Conservation (phyloP, 169 alveolate species). For the Eimeria praecox region DNA sequence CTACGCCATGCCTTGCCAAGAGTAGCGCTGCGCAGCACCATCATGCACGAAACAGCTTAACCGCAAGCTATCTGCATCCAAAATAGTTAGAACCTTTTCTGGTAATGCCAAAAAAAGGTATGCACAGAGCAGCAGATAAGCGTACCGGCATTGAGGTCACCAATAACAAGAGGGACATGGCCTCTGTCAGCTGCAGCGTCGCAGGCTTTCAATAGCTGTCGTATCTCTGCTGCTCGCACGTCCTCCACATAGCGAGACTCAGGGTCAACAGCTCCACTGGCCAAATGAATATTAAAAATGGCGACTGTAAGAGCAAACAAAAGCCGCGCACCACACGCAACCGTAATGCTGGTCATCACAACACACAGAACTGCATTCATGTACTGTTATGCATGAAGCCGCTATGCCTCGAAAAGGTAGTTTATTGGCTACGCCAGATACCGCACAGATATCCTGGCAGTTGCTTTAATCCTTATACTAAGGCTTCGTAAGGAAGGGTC, state of each 20-base stretch:
- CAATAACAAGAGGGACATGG: constrained; percentile 93
- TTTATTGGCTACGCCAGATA: neutral
- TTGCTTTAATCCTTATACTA: neutral
- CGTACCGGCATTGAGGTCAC: constrained; percentile 93
- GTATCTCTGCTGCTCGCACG: constrained; percentile 91
- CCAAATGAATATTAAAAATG: constrained; percentile 93
- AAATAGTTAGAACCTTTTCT: neutral
- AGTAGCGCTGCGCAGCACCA: neutral
- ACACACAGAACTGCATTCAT: neutral
- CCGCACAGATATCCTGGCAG: neutral
- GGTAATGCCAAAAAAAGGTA: neutral
- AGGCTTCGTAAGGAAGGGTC: neutral
- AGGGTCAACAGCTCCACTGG: constrained; percentile 94
- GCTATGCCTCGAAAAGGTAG: neutral
- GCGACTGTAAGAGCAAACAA: constrained; percentile 82
- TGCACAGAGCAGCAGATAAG: neutral
- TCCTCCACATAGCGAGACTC: constrained; percentile 92
- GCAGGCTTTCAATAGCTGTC: constrained; percentile 90
- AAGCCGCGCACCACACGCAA: neutral
- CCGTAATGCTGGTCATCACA: neutral
- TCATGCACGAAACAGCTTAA: neutral
- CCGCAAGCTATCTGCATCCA: neutral
- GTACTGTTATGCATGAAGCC: neutral
- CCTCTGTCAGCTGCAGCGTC: constrained; percentile 90
- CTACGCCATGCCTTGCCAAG: too few relatives aligned